These are phyloP conservation scores for Coelastrella sp. DNA, from an alignment of 139 green algal species.

Conservation along the genomic window DNA sequence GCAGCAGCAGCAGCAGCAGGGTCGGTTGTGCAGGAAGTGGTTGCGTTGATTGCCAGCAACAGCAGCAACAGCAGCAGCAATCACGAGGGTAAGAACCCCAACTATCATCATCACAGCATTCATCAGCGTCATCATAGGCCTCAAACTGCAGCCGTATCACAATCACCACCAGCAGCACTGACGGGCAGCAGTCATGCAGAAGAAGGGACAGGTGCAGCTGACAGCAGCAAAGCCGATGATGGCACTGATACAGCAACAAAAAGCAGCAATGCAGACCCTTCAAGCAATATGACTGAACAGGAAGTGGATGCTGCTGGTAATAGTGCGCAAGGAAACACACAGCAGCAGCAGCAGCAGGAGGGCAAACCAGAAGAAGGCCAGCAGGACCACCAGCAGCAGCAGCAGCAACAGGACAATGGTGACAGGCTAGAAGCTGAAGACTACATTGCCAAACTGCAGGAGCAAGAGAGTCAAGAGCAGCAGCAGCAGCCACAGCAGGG, in stretches of 20 bases:
- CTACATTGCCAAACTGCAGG: neutral
- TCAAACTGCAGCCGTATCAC: too few species aligned
- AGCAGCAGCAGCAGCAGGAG: slow-evolving; percentile 4
- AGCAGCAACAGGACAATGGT: too few species aligned
- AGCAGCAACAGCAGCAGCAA: neutral
- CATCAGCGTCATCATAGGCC: too few species aligned
- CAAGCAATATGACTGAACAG: neutral
- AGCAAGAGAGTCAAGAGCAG: too few species aligned
- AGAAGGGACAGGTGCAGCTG: too few species aligned
- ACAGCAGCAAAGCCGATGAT: neutral
- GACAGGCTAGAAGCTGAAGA: neutral
- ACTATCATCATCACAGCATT: too few species aligned
- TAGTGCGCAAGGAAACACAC: neutral
- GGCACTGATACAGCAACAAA: neutral
- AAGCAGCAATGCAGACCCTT: neutral
- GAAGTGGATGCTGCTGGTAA: neutral
- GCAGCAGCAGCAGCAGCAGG: neutral
- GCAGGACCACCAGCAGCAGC: slow-evolving; percentile 7
- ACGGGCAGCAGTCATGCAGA: too few species aligned
- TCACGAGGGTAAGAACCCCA: too few species aligned
- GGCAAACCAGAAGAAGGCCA: neutral
- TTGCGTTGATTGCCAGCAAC: neutral
- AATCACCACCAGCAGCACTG: too few species aligned
- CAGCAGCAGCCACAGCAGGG: too few species aligned
- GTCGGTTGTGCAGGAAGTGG: neutral